A percentile compares a stretch with the other conserved stretches of the same genome.
Evolutionary conservation across 1,139 yeast species (phyloP).

Genomic region (Kodamaea suecica): DNA sequence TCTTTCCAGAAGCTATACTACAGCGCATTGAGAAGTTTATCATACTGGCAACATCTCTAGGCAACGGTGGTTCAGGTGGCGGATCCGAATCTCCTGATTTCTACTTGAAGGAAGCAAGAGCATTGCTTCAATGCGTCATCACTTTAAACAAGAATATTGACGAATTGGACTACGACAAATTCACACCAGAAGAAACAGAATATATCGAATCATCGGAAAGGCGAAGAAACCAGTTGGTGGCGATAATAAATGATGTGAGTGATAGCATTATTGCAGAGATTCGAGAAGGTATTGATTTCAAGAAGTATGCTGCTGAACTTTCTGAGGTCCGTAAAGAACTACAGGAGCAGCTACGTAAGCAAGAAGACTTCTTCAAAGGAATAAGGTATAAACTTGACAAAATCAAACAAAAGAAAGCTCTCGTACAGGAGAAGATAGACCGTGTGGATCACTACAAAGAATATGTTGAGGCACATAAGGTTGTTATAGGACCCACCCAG

Average conservation of each 20-base stretch:
- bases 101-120: slow-evolving; percentile 22
- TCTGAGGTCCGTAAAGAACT: slow-evolving; percentile 26
- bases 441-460: slow-evolving; percentile 7
- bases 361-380: slow-evolving; percentile 16
- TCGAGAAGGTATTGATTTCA: slow-evolving; percentile 20
- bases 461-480: slow-evolving; percentile 11
- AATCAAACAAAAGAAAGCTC: slow-evolving; percentile 6
- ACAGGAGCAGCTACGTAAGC: slow-evolving; percentile 29
- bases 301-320: slow-evolving; percentile 26
- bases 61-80: slow-evolving; percentile 7
- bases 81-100: slow-evolving; percentile 17
- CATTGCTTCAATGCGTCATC: slow-evolving; percentile 20
- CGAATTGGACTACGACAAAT: background rate
- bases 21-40: slow-evolving; percentile 39
- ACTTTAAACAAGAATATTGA: slow-evolving; percentile 9
- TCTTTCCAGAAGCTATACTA: slow-evolving; percentile 32
- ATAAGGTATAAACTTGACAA: slow-evolving; percentile 4
- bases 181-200: background rate
- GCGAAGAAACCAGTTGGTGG: slow-evolving; percentile 30
- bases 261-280: slow-evolving; percentile 21
- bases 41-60: slow-evolving; percentile 35
- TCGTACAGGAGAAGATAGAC: slow-evolving; percentile 8
- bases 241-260: slow-evolving; percentile 30
- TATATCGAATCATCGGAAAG: slow-evolving; percentile 13
- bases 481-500: slow-evolving; percentile 14